A percentile compares a stretch with the other conserved stretches of the same genome.
Conservation (phyloP, 345 rosid species). For the Bruguiera sexangula region DNA sequence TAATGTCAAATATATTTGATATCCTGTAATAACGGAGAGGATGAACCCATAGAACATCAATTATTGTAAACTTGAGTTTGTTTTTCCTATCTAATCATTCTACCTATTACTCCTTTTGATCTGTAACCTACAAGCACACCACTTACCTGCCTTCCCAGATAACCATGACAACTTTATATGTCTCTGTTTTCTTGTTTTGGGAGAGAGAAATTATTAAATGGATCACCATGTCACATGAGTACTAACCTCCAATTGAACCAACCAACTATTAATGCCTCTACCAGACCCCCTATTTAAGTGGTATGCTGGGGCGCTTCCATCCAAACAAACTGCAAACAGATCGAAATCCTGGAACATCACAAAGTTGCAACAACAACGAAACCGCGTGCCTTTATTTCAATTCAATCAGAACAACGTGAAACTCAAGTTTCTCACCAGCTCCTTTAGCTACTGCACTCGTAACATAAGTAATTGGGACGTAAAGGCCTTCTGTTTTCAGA, state of each 20-base stretch:
- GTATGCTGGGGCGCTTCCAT: constrained; percentile 97
- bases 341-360: background rate
- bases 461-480: constrained; percentile 56
- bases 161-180: background rate
- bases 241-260: constrained; percentile 79
- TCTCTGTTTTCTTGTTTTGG: background rate
- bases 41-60: background rate
- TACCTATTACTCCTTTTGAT: background rate
- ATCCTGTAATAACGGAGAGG: background rate
- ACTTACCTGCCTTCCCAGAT: background rate
- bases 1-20: background rate
- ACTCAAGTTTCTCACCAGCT: constrained; percentile 52
- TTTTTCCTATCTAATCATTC: background rate
- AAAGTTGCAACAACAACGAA: background rate
- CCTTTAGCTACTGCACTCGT: constrained; percentile 67
- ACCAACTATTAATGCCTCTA: constrained; percentile 75
- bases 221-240: background rate
- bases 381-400: too few species aligned
- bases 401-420: too few species aligned
- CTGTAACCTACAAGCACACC: too few species aligned
- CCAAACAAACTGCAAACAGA: constrained; percentile 73
- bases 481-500: constrained; percentile 42
- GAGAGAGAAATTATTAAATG: constrained; percentile 4
- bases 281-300: constrained; percentile 74
- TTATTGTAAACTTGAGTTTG: background rate